These are phyloP conservation scores for Epichloe baconii DNA, from an alignment of 2,329 filamentous ascomycete species.

Conservation along the genomic window DNA sequence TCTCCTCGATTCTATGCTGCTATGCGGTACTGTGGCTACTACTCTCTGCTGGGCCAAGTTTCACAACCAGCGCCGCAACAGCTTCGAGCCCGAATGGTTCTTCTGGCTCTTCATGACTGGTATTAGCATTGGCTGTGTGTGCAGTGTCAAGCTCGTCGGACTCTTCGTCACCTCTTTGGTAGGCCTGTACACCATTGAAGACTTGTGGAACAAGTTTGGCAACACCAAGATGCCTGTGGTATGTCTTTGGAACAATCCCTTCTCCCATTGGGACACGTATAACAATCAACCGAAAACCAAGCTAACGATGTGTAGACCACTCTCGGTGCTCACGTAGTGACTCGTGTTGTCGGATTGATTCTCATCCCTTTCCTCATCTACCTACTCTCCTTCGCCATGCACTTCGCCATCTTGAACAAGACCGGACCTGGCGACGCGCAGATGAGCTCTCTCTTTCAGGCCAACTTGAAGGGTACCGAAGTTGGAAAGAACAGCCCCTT, in stretches of 20 bases:
- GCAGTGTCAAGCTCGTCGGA: slow-evolving; percentile 96
- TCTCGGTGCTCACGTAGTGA: slow-evolving; percentile 65
- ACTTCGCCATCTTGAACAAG: slow-evolving; percentile 88
- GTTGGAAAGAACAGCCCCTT: slow-evolving; percentile 91
- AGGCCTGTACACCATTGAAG: slow-evolving; percentile 88
- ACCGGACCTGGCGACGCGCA: slow-evolving; percentile 96
- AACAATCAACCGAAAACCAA: neutral
- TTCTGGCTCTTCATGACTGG: slow-evolving; percentile 89
- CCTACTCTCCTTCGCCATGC: slow-evolving; percentile 86
- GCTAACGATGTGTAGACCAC: slow-evolving; percentile 26
- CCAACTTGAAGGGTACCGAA: slow-evolving; percentile 84
- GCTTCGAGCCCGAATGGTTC: slow-evolving; percentile 88
- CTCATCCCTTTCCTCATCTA: slow-evolving; percentile 83
- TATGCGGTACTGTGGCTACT: slow-evolving; percentile 97
- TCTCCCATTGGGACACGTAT: neutral
- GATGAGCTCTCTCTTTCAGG: slow-evolving; percentile 99
- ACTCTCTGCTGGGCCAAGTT: slow-evolving; percentile 96
- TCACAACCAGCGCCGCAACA: slow-evolving; percentile 72
- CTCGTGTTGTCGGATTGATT: slow-evolving; percentile 78
- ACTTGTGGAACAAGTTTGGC: slow-evolving; percentile 97
- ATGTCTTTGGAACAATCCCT: slow-evolving; percentile 16
- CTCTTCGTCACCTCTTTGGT: slow-evolving; percentile 92
- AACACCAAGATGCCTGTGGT: slow-evolving; percentile 82
- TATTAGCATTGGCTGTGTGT: slow-evolving; percentile 92
- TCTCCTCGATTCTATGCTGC: slow-evolving; percentile 54